Evolutionary conservation across 805 yeast genomes (phyloP).

Genomic region (Candida morakotiae): DNA sequence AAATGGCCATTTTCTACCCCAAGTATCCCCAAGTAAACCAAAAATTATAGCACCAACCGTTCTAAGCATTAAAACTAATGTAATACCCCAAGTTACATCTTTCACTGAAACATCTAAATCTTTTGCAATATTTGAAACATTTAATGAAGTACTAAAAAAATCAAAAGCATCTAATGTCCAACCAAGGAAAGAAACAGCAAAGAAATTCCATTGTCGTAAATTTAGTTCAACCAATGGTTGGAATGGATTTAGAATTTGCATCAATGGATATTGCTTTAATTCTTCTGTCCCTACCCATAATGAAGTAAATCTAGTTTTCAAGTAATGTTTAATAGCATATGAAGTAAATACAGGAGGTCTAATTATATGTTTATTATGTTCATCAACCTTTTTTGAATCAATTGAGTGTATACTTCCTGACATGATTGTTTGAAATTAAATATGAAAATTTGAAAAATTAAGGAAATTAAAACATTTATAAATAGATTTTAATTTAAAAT

Average conservation of each 20-base stretch:
- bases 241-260: slow-evolving; percentile 43
- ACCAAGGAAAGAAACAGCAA: slow-evolving; percentile 54
- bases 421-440: neutral
- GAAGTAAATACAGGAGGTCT: slow-evolving; percentile 20
- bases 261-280: slow-evolving; percentile 28
- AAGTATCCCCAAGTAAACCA: slow-evolving; percentile 57
- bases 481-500: no score
- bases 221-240: slow-evolving; percentile 35
- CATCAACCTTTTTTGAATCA: slow-evolving; percentile 9
- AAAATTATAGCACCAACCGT: slow-evolving; percentile 67
- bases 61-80: slow-evolving; percentile 67
- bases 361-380: slow-evolving; percentile 20
- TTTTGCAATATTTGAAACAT: slow-evolving; percentile 48
- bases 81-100: slow-evolving; percentile 68
- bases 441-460: no score
- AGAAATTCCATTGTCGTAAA: slow-evolving; percentile 50
- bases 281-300: slow-evolving; percentile 45
- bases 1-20: slow-evolving; percentile 68
- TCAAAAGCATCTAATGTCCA: slow-evolving; percentile 77
- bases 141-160: slow-evolving; percentile 59
- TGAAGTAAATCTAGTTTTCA: slow-evolving; percentile 45
- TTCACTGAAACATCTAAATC: slow-evolving; percentile 41
- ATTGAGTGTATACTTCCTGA: slow-evolving; percentile 9
- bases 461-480: no score
- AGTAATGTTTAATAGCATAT: slow-evolving; percentile 22